These are phyloP conservation scores for Inga oerstediana DNA, from an alignment of 306 rosid genomes.

Conservation along the genomic window DNA sequence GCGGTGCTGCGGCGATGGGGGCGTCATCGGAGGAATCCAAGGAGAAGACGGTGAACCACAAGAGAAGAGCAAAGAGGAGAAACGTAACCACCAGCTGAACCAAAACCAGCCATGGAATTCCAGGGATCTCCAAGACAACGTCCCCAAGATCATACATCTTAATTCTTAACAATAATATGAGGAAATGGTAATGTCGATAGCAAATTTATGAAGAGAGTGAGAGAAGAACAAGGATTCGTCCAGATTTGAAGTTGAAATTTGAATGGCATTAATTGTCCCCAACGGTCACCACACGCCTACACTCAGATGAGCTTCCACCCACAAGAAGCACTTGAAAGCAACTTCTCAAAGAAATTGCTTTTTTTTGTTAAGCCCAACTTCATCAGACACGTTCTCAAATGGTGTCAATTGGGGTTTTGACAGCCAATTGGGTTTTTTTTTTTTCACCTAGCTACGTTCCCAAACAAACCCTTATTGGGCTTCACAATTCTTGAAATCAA, in stretches of 20 bases:
- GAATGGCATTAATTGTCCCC: no score
- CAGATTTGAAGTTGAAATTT: not conserved
- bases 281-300: no score
- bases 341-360: no score
- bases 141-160: conserved; percentile 50
- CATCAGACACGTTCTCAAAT: no score
- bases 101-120: conserved; percentile 84
- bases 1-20: not conserved
- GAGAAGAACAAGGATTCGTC: not conserved
- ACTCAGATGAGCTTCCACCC: no score
- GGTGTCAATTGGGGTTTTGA: no score
- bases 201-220: not conserved
- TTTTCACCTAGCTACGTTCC: no score
- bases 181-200: conserved; percentile 1
- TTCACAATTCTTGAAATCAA: no score
- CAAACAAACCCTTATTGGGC: no score
- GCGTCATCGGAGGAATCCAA: conserved; percentile 40
- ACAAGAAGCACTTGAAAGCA: no score
- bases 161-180: not conserved
- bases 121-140: conserved; percentile 45
- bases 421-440: no score
- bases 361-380: no score
- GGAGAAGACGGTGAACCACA: conserved; percentile 47
- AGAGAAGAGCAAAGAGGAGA: conserved; percentile 62
- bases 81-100: conserved; percentile 64